These are phyloP conservation scores for Arabidopsis hybrid DNA, from an alignment of 441 rosid genomes.

Conservation along the genomic window DNA sequence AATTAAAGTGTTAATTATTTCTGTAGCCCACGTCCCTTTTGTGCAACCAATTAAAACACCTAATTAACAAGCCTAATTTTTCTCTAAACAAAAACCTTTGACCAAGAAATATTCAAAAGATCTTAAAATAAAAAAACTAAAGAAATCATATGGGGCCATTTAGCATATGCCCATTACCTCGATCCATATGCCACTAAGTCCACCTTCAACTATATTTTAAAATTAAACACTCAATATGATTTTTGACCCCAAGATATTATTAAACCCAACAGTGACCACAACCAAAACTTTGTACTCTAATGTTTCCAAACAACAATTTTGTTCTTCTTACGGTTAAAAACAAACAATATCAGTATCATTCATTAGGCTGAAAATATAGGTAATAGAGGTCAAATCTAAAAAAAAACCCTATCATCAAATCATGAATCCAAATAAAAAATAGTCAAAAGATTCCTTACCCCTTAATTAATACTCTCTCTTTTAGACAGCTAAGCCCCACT, in stretches of 20 bases:
- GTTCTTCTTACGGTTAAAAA: not conserved
- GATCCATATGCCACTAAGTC: constrained; percentile 7
- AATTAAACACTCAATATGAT: not conserved
- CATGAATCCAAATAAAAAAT: constrained; percentile 1
- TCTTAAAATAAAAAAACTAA: not conserved
- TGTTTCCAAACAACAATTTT: not conserved
- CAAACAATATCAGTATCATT: not conserved
- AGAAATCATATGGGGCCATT: constrained; percentile 24
- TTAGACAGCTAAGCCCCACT: constrained; percentile 55
- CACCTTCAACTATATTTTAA: constrained; percentile 16
- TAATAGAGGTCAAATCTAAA: constrained; percentile 4
- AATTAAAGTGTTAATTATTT: constrained; percentile 1
- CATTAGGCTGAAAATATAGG: constrained; percentile 28
- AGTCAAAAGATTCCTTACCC: constrained; percentile 44
- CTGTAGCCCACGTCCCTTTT: constrained; percentile 36
- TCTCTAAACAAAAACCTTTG: constrained; percentile 30
- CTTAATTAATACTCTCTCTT: constrained; percentile 41
- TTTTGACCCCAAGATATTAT: constrained; percentile 17
- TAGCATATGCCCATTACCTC: constrained; percentile 30
- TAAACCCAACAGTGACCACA: constrained; percentile 1
- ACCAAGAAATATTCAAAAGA: constrained; percentile 15
- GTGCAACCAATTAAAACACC: constrained; percentile 15
- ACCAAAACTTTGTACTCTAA: constrained; percentile 6
- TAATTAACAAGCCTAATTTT: not conserved
- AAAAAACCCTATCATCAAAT: not conserved